Evolutionary conservation across 768 basidiomycete species (phyloP).

Genomic region (Pulveroboletus sp.): DNA sequence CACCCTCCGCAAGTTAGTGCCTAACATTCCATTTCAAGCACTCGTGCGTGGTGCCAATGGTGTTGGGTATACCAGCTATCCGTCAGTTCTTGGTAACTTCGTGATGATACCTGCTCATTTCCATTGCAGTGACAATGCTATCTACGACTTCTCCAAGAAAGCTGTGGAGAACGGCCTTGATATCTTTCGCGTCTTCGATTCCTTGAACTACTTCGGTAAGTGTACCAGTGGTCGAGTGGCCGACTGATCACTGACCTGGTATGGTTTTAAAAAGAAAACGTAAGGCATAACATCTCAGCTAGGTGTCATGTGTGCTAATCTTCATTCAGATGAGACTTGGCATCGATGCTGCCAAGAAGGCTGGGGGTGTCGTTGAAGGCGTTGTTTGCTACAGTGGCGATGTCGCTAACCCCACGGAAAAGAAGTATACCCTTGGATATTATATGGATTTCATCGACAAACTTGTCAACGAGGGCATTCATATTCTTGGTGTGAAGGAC

Average conservation of each 20-base stretch:
- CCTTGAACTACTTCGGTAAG: conserved; percentile 95
- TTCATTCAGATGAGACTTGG: conserved; percentile 82
- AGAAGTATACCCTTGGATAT: conserved; percentile 95
- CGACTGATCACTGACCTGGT: conserved; percentile 1
- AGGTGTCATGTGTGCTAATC: conserved; percentile 10
- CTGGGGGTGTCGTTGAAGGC: conserved; percentile 96
- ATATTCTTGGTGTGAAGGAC: conserved; percentile 96
- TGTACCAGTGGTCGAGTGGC: conserved; percentile 4
- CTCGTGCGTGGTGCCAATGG: conserved; percentile 98
- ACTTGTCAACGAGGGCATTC: conserved; percentile 91
- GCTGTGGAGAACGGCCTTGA: conserved; percentile 99
- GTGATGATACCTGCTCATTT: conserved; percentile 4
- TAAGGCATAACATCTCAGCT: conserved; percentile 29
- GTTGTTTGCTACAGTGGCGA: conserved; percentile 99
- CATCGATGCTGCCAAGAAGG: conserved; percentile 99
- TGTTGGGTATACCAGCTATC: conserved; percentile 98
- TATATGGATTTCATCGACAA: conserved; percentile 94
- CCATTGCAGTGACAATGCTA: conserved; percentile 79
- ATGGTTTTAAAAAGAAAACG: conserved; percentile 54
- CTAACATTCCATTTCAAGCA: conserved; percentile 98
- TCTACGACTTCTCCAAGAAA: conserved; percentile 99
- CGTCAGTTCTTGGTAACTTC: conserved; percentile 46
- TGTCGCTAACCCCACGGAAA: conserved; percentile 89
- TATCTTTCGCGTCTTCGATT: conserved; percentile 99
- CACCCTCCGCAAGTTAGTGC: conserved; percentile 89